These are phyloP conservation scores for Vachellia collinsii DNA, from an alignment of 306 rosid species.

Conservation along the genomic window DNA sequence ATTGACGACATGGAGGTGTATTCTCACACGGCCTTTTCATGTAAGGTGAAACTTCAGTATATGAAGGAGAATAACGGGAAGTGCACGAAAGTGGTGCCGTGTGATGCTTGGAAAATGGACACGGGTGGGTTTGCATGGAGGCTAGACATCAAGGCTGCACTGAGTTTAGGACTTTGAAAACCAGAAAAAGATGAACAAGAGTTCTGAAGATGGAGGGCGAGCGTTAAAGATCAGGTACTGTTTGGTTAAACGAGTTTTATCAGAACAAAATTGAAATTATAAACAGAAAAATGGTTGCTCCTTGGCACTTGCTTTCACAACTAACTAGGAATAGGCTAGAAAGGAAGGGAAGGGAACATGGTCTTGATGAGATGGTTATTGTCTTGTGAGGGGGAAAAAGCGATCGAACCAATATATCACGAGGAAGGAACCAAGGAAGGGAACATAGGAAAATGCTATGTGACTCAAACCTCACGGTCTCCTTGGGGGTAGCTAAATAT, in stretches of 20 bases:
- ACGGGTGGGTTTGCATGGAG: slow-evolving; percentile 74
- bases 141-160: slow-evolving; percentile 72
- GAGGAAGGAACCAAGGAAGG: background rate
- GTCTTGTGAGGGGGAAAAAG: background rate
- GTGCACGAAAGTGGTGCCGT: slow-evolving; percentile 63
- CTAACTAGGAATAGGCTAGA: background rate
- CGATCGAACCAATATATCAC: background rate
- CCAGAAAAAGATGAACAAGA: background rate
- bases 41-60: slow-evolving; percentile 58
- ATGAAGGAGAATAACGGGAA: slow-evolving; percentile 48
- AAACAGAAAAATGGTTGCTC: background rate
- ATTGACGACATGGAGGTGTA: slow-evolving; percentile 38
- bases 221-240: slow-evolving; percentile 37
- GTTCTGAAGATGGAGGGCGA: background rate
- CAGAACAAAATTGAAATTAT: background rate
- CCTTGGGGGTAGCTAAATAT: background rate
- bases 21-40: slow-evolving; percentile 46
- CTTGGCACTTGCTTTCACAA: background rate
- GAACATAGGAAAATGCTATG: background rate
- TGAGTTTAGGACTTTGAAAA: slow-evolving; percentile 59
- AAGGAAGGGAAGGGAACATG: background rate
- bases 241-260: background rate
- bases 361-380: background rate
- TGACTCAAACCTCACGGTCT: background rate
- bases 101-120: slow-evolving; percentile 73